Percentiles rank a stretch among this genome's conserved stretches.
Evolutionary conservation across 169 alveolate species (phyloP).

Genomic region (Cryptosporidium canis): DNA sequence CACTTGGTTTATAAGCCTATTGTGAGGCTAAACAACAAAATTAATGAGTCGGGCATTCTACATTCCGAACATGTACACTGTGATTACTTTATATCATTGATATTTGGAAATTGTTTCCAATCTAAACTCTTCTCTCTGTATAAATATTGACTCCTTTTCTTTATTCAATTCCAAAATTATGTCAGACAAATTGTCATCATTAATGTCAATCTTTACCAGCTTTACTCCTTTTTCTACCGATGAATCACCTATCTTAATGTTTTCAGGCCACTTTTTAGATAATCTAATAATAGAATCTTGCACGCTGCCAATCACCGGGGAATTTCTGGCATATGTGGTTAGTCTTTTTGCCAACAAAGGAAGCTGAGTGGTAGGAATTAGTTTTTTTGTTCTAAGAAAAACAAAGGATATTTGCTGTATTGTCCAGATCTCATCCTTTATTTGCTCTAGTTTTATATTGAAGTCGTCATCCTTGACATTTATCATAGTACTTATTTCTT

Average conservation of each 20-base stretch:
- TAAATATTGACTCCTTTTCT: constrained; percentile 30
- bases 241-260: constrained; percentile 30
- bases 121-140: constrained; percentile 47
- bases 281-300: constrained; percentile 21
- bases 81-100: neutral
- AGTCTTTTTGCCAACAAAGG: constrained; percentile 42
- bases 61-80: too few relatives aligned
- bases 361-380: constrained; percentile 52
- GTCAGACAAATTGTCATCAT: neutral
- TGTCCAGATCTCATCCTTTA: constrained; percentile 43
- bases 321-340: constrained; percentile 53
- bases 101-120: constrained; percentile 28
- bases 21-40: too few relatives aligned
- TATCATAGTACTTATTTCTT: constrained; percentile 29
- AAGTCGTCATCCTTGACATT: constrained; percentile 33
- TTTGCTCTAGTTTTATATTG: constrained; percentile 17
- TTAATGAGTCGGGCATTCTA: too few relatives aligned
- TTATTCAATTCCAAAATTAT: constrained; percentile 11
- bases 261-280: constrained; percentile 53
- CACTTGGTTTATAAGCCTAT: constrained; percentile 19
- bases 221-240: constrained; percentile 36
- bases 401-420: constrained; percentile 44
- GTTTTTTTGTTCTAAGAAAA: constrained; percentile 5
- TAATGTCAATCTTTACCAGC: constrained; percentile 25
- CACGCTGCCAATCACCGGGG: constrained; percentile 12